Evolutionary conservation across 306 rosid genomes (phyloP), one percentile per base, ranked within the genome.

Genomic region (Quercus aquifolioides): DNA sequence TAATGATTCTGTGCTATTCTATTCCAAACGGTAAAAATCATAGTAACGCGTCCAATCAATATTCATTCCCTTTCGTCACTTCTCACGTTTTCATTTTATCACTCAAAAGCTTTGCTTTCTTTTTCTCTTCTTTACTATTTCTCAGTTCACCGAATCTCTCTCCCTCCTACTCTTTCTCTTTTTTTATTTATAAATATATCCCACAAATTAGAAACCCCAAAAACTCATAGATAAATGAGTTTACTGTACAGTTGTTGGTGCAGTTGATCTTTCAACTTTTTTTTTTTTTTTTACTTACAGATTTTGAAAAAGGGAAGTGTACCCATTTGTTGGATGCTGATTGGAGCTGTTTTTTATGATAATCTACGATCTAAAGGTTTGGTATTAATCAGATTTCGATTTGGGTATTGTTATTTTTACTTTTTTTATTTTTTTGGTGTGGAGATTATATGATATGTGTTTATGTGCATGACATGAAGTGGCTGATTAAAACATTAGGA

Each of bases 221-320:
- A 8, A 41, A 41, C 46, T 41, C 46, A 41, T 8, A 41, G 46
- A 7, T 41, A 41, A 41, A 41, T 41, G 20, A 35, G 30, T 41
- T 59, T 43, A 20, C 55, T 21, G 60, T 71, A 8, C 70, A 33
- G 78, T 78, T 79, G 73, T 65, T 79, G 67, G 69, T 46, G 71
- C 79, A 35, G 76, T 17, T 54, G 78, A 71, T 84, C 87, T 81
- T 86, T 80, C 71, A 41, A 74, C 71, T 82, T 74, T 59, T 1
- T n/a, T 62, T 82, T 43, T n/a, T n/a, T 31, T 33, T 31, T 33
- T 5, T 17, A 0, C 15, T 67, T 67, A 3, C 46, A 8, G 63
- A 54, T 69, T 49, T 38, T 71, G 62, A 74, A 21, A 6, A 23
- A n/a, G 1, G 72, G 72, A 23, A 41, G 69, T 33, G 77, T 80